Base-by-base conservation (phyloP, 495 filamentous ascomycete species). In the Bryoglossum gracile region DNA sequence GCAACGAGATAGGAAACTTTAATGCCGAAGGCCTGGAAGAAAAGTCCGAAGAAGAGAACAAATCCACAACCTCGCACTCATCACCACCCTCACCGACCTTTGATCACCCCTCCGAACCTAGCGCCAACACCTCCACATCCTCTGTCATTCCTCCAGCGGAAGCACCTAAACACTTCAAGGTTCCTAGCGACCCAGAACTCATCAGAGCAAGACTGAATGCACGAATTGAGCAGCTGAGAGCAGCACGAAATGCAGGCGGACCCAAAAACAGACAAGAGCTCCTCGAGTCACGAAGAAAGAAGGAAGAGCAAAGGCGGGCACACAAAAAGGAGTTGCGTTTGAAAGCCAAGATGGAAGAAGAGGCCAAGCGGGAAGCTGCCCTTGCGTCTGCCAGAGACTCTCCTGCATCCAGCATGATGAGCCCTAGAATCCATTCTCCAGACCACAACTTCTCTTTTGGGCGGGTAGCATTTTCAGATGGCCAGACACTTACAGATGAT, bases 261-360 rank as follows among this genome's bases (percentile, higher is more conserved):
- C 72, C 91, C 33, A 77, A 82, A 37, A 92, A 82, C 47, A 75
- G 89, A 40, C 83, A 92, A 66, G 90, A 96, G 54, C 75, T 98
- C 2, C 84, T 98, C 56, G 94, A 96, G 65, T 73, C 84, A 13
- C 79, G 92, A 3, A 80, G 91, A 42, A 79, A 84, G 60, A 95
- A 94, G 67, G 87, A 91, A 62, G 80, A 86, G 42, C 75, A 86
- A 56, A 82, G 89, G 34, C 88, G 86, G 63, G 80, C 82, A 30
- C 84, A 88, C 63, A 97, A 95, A 68, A 89, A 94, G 61, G 82
- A 87, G 39, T 61, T 87, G 36, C 74, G 89, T 11, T 71, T 74
- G 51, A 76, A 85, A 46, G 83, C 83, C 22, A 88, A 84, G 62
- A 74, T 83, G 46, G 85, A 89, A 56, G 87, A 89, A 58, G 76